Conservation (phyloP, 2,329 filamentous ascomycete species). For the Bisporella sp. region DNA sequence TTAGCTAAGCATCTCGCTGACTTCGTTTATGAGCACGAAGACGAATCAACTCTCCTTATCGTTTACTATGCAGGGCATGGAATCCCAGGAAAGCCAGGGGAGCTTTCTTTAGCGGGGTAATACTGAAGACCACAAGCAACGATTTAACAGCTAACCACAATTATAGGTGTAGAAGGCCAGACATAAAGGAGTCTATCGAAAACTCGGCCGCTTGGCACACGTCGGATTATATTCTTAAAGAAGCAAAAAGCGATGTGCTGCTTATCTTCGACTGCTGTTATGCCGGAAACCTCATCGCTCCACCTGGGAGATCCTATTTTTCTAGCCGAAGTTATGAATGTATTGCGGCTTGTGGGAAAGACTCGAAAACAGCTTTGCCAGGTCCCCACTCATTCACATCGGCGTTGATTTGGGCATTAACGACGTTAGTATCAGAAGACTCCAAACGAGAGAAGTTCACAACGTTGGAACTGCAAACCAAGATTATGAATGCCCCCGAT, state of each 20-base stretch:
- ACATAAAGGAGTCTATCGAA: background rate
- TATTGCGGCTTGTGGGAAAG: conserved; percentile 2
- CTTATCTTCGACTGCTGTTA: conserved; percentile 9
- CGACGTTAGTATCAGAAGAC: background rate
- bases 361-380: background rate
- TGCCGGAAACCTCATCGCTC: conserved; percentile 1
- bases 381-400: conserved; percentile 6
- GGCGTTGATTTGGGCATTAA: conserved; percentile 6
- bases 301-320: background rate
- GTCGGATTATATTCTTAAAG: conserved; percentile 1
- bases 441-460: background rate
- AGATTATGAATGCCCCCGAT: conserved; percentile 2
- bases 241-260: conserved; percentile 1
- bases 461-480: conserved; percentile 1
- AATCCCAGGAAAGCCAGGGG: conserved; percentile 2
- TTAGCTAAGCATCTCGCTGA: conserved; percentile 13
- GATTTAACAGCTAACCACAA: too few relatives aligned
- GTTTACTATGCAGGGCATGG: conserved; percentile 27
- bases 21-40: conserved; percentile 17
- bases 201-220: conserved; percentile 2
- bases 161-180: too few relatives aligned
- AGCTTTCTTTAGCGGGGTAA: background rate
- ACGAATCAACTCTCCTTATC: conserved; percentile 17
- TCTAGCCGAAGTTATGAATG: conserved; percentile 1
- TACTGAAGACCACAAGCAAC: too few relatives aligned